These are phyloP conservation scores for Globisporangium orthogonon DNA, from an alignment of 352 stramenopile species.

Conservation along the genomic window DNA sequence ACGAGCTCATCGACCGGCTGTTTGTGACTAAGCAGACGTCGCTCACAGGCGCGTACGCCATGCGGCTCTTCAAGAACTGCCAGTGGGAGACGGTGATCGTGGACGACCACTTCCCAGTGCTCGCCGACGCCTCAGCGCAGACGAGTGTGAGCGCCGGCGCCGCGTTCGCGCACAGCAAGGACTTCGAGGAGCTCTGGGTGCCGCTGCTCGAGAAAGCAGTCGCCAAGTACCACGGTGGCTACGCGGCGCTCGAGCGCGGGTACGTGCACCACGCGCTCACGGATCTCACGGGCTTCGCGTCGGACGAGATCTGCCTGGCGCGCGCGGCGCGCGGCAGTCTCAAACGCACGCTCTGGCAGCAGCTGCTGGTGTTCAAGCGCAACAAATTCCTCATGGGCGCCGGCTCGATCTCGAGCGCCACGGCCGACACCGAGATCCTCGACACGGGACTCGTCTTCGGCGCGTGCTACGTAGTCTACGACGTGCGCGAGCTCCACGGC, in stretches of 20 bases:
- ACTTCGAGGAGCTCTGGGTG: constrained; percentile 91
- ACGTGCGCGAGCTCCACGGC: constrained; percentile 81
- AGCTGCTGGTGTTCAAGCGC: constrained; percentile 71
- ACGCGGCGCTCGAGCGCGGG: constrained; percentile 74
- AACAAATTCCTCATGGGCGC: constrained; percentile 91
- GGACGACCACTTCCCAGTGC: constrained; percentile 88
- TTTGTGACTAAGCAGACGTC: constrained; percentile 90
- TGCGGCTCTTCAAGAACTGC: constrained; percentile 89
- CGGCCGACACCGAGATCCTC: constrained; percentile 83
- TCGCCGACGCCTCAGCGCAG: constrained; percentile 37
- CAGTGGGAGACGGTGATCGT: constrained; percentile 92
- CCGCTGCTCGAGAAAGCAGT: constrained; percentile 91
- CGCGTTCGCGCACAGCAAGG: constrained; percentile 81
- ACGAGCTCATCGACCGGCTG: constrained; percentile 83
- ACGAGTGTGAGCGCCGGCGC: constrained; percentile 58
- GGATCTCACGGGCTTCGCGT: constrained; percentile 81
- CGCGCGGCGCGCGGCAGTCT: constrained; percentile 75
- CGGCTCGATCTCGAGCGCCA: constrained; percentile 77
- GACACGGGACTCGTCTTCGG: constrained; percentile 90
- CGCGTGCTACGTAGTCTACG: constrained; percentile 89
- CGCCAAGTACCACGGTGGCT: constrained; percentile 90
- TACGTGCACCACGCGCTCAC: constrained; percentile 91
- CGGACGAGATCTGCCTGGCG: constrained; percentile 87
- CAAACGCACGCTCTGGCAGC: constrained; percentile 89
- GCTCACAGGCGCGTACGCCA: constrained; percentile 86